Evolutionary conservation across 2,329 filamentous ascomycete species (phyloP), one percentile per base, ranked within the genome.

Genomic region (Xylariomycetidae sp.): DNA sequence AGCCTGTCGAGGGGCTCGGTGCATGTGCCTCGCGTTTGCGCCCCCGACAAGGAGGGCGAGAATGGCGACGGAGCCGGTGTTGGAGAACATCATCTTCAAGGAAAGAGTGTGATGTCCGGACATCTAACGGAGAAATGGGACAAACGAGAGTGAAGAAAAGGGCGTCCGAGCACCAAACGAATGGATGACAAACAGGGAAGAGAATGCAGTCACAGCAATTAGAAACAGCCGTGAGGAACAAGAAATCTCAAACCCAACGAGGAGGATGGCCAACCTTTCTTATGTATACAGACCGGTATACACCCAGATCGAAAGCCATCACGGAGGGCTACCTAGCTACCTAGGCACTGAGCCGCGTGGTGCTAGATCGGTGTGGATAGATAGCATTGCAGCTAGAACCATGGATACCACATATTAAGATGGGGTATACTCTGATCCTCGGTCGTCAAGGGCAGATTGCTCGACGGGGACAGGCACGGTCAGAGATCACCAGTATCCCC

Each of bases 11-110:
- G n/a, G 27, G 18, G 10, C 10, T 13, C 37, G 39, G 20, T 33
- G 34, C 9, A 35, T 31, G n/a, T 37, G 33, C 25, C 33, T 38
- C 20, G 45, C 45, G 14, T 37, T 22, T 14, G 18, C 28, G 9
- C 36, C 32, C 13, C 40, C 34, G 8, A 38, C 34, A 31, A 48
- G 38, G 27, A 47, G 37, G 36, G 43, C 19, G 22, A 41, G 25
- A 11, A 36, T 34, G 7, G 38, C 34, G 22, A 48, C 31, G 30
- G 38, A 15, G 33, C 43, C 33, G 18, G 30, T 35, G 33, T 31
- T 36, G 37, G 33, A 34, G 37, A 49, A 46, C 31, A 49, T n/a
- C 45, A 53, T 51, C 33, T 16, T 45, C 38, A 47, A 32, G 18
- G 37, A 46, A 33, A 37, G 35, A 31, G 23, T 18, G 29, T 33